Evolutionary conservation across 2,329 filamentous ascomycete genomes (phyloP).

Genomic region (Epichloe coenophiala): DNA sequence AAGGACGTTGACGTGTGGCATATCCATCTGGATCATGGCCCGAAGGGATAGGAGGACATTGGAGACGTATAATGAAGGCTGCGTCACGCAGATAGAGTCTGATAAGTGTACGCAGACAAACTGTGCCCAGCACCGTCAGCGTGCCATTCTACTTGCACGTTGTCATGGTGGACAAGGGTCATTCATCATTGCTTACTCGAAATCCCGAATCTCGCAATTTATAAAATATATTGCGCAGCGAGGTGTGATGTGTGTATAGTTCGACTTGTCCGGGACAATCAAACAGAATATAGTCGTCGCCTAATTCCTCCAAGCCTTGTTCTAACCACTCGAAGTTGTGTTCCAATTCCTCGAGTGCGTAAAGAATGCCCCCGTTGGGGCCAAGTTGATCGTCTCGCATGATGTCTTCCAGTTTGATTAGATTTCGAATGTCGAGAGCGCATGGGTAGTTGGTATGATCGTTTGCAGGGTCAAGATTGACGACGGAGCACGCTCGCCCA

Average conservation of each 20-base stretch:
- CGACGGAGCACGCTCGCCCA: slow-evolving; percentile 83
- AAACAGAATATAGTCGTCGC: slow-evolving; percentile 86
- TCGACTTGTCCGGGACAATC: slow-evolving; percentile 97
- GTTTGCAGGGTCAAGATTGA: slow-evolving; percentile 96
- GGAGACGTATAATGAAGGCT: slow-evolving; percentile 89
- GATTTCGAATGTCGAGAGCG: slow-evolving; percentile 77
- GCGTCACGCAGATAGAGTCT: slow-evolving; percentile 84
- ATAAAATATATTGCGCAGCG: slow-evolving; percentile 82
- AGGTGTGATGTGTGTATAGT: slow-evolving; percentile 89
- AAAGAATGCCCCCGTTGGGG: slow-evolving; percentile 84
- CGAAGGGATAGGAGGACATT: slow-evolving; percentile 85
- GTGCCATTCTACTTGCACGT: not conserved
- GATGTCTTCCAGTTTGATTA: slow-evolving; percentile 85
- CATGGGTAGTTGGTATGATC: slow-evolving; percentile 80
- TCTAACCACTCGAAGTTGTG: slow-evolving; percentile 89
- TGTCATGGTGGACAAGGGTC: not conserved
- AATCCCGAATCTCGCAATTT: slow-evolving; percentile 83
- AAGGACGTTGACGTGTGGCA: slow-evolving; percentile 88
- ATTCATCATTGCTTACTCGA: slow-evolving; percentile 43
- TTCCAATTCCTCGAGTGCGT: slow-evolving; percentile 89
- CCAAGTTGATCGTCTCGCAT: slow-evolving; percentile 86
- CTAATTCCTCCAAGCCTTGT: slow-evolving; percentile 62
- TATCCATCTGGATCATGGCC: slow-evolving; percentile 96
- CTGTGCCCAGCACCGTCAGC: slow-evolving; percentile 31
- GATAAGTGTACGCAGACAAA: slow-evolving; percentile 87